A percentile compares a stretch with the other conserved stretches of the same genome.
Conservation (phyloP, 1,284 basidiomycete species). For the Fomitopsis schrenkii region DNA sequence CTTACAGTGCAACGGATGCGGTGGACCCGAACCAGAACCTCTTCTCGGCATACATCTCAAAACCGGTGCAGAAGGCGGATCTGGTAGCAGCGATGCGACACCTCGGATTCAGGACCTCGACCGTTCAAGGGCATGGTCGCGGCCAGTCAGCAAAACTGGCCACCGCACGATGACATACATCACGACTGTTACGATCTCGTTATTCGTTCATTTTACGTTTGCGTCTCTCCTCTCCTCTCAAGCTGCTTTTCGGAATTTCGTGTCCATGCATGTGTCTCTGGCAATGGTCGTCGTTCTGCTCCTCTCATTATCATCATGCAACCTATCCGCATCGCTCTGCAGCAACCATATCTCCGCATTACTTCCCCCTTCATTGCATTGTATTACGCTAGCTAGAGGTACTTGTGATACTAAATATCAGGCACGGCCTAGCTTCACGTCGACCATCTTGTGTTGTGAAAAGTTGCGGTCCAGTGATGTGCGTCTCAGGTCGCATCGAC, state of each 20-base stretch:
- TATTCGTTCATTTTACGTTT: conserved; percentile 27
- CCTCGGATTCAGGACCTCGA: conserved; percentile 86
- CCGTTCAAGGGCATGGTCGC: conserved; percentile 38
- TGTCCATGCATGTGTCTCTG: conserved; percentile 19
- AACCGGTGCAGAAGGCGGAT: conserved; percentile 86
- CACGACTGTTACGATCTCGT: conserved; percentile 14
- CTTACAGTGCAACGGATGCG: conserved; percentile 69
- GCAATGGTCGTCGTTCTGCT: conserved; percentile 23
- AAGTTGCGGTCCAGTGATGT: not conserved
- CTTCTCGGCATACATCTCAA: conserved; percentile 83
- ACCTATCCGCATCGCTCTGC: conserved; percentile 21
- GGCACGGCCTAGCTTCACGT: conserved; percentile 11
- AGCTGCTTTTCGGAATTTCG: conserved; percentile 31
- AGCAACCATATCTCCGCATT: conserved; percentile 8
- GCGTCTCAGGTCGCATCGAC: too few relatives aligned
- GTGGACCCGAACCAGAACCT: conserved; percentile 70
- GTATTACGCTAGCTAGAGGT: conserved; percentile 39
- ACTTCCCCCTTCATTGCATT: conserved; percentile 22
- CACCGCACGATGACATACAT: conserved; percentile 21
- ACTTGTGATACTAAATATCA: conserved; percentile 24
- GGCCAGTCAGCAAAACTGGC: conserved; percentile 34
- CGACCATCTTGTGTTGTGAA: not conserved
- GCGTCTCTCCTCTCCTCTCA: conserved; percentile 12
- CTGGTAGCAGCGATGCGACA: conserved; percentile 76
- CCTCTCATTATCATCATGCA: conserved; percentile 29